A percentile compares a stretch with the other conserved stretches of the same genome.
Conservation (phyloP, 345 rosid species). For the Syzygium jambos region DNA sequence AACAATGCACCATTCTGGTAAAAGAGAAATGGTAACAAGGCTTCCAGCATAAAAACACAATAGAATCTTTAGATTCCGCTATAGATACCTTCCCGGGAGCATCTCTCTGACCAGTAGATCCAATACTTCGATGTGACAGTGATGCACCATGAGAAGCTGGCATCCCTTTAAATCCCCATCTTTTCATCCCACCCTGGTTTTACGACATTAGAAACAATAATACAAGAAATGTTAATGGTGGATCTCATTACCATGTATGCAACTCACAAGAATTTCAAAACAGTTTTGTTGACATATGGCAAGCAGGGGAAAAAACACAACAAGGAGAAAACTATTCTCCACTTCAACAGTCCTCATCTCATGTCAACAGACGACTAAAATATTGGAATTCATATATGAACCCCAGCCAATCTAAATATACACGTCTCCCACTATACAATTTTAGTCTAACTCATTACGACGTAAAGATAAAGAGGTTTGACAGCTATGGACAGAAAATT, state of each 20-base stretch:
- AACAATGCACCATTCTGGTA: background rate
- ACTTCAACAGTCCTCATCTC: background rate
- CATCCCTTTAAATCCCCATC: slow-evolving; percentile 43
- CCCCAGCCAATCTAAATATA: background rate
- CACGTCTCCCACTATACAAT: background rate
- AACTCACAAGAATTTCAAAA: background rate
- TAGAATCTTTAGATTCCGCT: background rate
- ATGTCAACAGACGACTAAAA: background rate
- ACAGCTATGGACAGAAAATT: background rate
- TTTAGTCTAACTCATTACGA: background rate
- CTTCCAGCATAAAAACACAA: background rate
- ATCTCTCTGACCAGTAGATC: slow-evolving; percentile 98
- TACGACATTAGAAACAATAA: background rate
- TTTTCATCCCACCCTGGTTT: slow-evolving; percentile 84
- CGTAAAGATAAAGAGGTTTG: background rate
- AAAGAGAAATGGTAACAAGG: background rate
- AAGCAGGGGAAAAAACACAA: background rate
- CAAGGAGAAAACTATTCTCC: background rate
- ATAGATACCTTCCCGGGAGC: slow-evolving; percentile 76
- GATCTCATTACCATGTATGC: background rate
- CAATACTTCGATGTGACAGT: slow-evolving; percentile 59
- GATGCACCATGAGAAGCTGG: slow-evolving; percentile 87
- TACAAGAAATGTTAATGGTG: background rate
- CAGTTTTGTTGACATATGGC: background rate
- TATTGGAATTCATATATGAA: background rate